Evolutionary conservation across 192 early-diverging fungal genomes (phyloP), one percentile per base, ranked within the genome.

Genomic region (Dissophora ornata): DNA sequence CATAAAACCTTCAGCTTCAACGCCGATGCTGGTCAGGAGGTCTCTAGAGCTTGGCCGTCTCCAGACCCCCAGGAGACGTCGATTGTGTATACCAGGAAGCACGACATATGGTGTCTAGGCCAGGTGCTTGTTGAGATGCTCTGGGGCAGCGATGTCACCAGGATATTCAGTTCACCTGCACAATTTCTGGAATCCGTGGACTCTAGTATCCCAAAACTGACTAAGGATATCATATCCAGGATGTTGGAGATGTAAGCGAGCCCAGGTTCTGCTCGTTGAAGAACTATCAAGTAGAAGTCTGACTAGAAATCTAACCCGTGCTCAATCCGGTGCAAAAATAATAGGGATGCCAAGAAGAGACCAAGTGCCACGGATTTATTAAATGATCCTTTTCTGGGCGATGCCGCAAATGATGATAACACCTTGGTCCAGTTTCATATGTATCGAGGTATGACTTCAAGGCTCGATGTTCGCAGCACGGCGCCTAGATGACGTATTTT

Each of bases 41-140:
- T 56, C 16, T 34, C 56, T 0, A 53, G 62, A 42, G 62, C 57
- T 44, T 81, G 80, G 60, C 80, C 84, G 9, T 82, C 90, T 15
- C 90, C 90, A 1, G 91, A 92, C 61, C 79, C 88, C 13, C 74
- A 84, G 22, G 88, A 90, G 24, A 63, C 83, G 3, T 86, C 90
- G 0, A 84, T 87, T 19, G 73, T 86, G 13, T 88, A 89, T 56
- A 87, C 85, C 15, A 61, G 87, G 48, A 92, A 92, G 50, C 92
- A 92, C 67, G 92, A 94, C 69, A 84, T 94, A 18, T 94, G 89
- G 87, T 90, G 87, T 42, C 79, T 86, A 0, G 91, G 90, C 19
- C 70, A 90, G 16, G 82, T 89, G 0, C 86, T 88, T 16, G 62
- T 92, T 40, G 87, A 91, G 48, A 94, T 94, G 92, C 57, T 88